Evolutionary conservation across 2,329 filamentous ascomycete genomes (phyloP).

Genomic region (Diplodia scrobiculata): DNA sequence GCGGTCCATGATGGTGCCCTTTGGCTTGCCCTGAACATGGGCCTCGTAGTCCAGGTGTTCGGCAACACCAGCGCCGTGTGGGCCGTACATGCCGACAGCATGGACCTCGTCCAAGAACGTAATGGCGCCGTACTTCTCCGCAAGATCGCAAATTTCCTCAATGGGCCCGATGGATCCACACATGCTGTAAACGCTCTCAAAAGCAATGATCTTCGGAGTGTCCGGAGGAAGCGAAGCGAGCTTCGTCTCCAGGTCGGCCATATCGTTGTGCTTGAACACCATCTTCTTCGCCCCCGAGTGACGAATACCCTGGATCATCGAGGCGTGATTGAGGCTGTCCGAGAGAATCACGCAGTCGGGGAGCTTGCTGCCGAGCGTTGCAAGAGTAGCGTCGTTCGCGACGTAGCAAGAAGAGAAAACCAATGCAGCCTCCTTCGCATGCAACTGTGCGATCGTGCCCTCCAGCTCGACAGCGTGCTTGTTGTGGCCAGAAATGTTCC

Average conservation of each 20-base stretch:
- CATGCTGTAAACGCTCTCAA: constrained; percentile 99
- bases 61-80: constrained; percentile 90
- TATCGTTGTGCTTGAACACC: constrained; percentile 97
- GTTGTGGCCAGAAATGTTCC: constrained; percentile 98
- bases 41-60: constrained; percentile 95
- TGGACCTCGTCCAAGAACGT: constrained; percentile 99
- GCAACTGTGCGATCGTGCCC: constrained; percentile 77
- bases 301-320: constrained; percentile 98
- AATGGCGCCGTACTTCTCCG: constrained; percentile 95
- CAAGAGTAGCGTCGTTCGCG: constrained; percentile 94
- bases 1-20: constrained; percentile 89
- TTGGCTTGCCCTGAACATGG: constrained; percentile 71
- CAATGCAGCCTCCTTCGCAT: constrained; percentile 86
- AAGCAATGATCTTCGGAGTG: constrained; percentile 95
- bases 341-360: constrained; percentile 97
- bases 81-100: constrained; percentile 98
- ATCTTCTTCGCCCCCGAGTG: constrained; percentile 97
- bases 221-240: constrained; percentile 81
- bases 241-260: constrained; percentile 90
- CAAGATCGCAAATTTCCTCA: constrained; percentile 90
- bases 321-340: constrained; percentile 95
- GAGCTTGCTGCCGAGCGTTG: constrained; percentile 94
- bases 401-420: constrained; percentile 99
- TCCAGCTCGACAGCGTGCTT: constrained; percentile 87
- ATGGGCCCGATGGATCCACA: constrained; percentile 97